Evolutionary conservation across 1,139 yeast species (phyloP).

Genomic region (Saccharomyces hybrid): DNA sequence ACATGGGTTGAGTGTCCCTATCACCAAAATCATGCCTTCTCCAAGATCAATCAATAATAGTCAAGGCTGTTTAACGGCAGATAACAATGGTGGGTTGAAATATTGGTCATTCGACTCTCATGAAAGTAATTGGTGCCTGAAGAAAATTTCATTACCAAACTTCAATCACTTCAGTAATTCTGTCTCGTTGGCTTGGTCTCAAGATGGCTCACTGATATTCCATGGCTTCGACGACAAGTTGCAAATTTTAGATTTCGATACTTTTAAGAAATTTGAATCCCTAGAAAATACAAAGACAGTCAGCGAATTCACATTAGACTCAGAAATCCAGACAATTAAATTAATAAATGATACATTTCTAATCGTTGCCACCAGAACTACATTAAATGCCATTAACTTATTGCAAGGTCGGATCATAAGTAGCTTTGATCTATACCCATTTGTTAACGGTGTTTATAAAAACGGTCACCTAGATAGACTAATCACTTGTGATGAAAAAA

Average conservation of each 20-base stretch:
- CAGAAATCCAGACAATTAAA: constrained; percentile 52
- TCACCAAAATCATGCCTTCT: constrained; percentile 49
- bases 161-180: constrained; percentile 34
- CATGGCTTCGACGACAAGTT: constrained; percentile 64
- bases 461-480: constrained; percentile 32
- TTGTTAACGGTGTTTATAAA: constrained; percentile 32
- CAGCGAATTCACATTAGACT: constrained; percentile 48
- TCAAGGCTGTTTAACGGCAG: constrained; percentile 65
- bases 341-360: constrained; percentile 45
- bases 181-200: constrained; percentile 61
- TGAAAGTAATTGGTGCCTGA: constrained; percentile 33
- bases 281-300: constrained; percentile 24
- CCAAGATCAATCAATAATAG: constrained; percentile 40
- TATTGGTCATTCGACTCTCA: constrained; percentile 59
- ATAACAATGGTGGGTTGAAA: constrained; percentile 77
- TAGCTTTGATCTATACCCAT: constrained; percentile 30
- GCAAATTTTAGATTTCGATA: constrained; percentile 49
- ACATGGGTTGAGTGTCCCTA: constrained; percentile 60
- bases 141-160: constrained; percentile 27
- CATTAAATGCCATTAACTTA: constrained; percentile 59
- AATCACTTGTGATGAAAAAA: constrained; percentile 29
- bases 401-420: constrained; percentile 40
- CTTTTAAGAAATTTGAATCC: constrained; percentile 45
- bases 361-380: constrained; percentile 59
- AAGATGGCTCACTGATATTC: constrained; percentile 67